Evolutionary conservation across 2,329 filamentous ascomycete species (phyloP).

Genomic region (Lomentospora prolificans): DNA sequence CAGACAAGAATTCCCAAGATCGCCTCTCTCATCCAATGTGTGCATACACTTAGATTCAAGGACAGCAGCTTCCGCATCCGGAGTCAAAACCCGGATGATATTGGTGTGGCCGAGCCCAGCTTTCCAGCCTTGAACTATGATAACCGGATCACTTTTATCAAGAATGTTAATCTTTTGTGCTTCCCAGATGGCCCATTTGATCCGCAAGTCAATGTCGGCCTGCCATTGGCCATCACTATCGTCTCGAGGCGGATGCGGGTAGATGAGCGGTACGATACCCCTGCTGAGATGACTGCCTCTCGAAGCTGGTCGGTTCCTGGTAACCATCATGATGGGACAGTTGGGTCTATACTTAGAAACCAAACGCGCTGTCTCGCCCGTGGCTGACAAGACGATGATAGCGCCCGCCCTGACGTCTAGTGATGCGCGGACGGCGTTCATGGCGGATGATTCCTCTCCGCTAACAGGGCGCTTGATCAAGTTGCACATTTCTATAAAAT

Average conservation of each 20-base stretch:
- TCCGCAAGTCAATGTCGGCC: neutral
- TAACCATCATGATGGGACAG: conserved; percentile 99
- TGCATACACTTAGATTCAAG: neutral
- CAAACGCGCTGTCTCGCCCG: conserved; percentile 86
- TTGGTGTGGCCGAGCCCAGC: neutral
- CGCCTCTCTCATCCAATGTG: neutral
- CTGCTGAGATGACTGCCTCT: conserved; percentile 93
- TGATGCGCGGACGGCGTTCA: conserved; percentile 91
- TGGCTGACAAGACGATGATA: conserved; percentile 93
- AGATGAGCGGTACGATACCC: conserved; percentile 70
- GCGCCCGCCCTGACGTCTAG: conserved; percentile 93
- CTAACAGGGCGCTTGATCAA: conserved; percentile 74
- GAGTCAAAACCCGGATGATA: neutral
- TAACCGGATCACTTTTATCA: neutral
- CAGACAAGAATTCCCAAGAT: too few species aligned
- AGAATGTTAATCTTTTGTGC: neutral
- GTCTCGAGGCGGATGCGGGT: neutral
- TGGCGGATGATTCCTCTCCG: conserved; percentile 87
- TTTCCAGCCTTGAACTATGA: conserved; percentile 5
- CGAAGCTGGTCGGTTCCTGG: conserved; percentile 71
- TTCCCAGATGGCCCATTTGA: conserved; percentile 1
- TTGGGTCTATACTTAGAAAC: conserved; percentile 98
- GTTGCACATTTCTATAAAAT: conserved; percentile 90
- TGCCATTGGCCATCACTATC: neutral
- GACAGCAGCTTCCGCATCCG: neutral